phyloP scores from a whole-genome alignment of 2,329 filamentous ascomycete species.

The Alternaria consortialis region DNA sequence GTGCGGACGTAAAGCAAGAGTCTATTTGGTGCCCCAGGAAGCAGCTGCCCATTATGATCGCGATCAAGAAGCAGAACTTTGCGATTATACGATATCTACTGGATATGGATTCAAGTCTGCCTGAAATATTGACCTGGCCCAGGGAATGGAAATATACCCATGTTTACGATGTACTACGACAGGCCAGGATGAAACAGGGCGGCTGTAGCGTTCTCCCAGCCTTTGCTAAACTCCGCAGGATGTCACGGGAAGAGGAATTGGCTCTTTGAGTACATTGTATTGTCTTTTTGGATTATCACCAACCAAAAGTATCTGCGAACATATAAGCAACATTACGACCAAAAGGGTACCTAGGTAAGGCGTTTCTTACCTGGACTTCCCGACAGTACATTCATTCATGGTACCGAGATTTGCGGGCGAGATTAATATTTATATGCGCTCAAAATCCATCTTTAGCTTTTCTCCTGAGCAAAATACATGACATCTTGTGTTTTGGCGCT shows the following conservation, averaged over 20 bases:
- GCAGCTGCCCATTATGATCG: neutral
- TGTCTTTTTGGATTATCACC: neutral
- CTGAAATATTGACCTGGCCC: neutral
- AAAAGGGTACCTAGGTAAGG: neutral
- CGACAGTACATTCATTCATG: neutral
- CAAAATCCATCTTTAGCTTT: neutral
- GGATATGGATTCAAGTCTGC: neutral
- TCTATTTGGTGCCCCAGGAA: neutral
- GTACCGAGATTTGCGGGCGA: neutral
- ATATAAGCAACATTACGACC: neutral
- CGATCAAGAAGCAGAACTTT: neutral
- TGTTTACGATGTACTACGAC: neutral
- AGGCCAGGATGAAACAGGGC: neutral
- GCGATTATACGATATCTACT: neutral
- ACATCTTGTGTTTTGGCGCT: neutral
- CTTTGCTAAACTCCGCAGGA: neutral
- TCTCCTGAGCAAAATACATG: too few relatives aligned
- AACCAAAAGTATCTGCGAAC: neutral
- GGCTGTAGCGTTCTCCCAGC: neutral
- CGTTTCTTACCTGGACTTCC: neutral
- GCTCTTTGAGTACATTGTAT: neutral
- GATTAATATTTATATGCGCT: neutral
- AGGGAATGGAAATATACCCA: neutral
- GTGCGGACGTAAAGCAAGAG: neutral
- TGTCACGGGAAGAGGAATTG: neutral